A percentile compares a stretch with the other conserved stretches of the same genome.
Conservation (phyloP, 2,329 filamentous ascomycete species). For the Penicillium sp. region DNA sequence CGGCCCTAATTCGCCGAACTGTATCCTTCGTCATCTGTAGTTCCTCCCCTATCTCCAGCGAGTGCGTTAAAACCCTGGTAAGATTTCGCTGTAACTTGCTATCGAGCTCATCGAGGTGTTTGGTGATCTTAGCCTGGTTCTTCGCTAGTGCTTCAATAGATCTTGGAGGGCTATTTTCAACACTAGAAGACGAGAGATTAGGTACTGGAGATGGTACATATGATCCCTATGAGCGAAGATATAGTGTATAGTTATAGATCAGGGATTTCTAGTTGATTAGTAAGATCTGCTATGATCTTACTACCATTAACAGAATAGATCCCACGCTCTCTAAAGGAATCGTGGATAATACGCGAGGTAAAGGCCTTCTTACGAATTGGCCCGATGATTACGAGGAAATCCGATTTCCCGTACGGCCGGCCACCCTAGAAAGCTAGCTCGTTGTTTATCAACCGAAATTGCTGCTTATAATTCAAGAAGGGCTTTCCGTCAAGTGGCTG, state of each 20-base stretch:
- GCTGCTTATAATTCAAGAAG: background rate
- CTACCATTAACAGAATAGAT: background rate
- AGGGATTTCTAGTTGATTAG: constrained; percentile 4
- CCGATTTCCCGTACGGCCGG: too few species aligned
- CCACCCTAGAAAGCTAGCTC: background rate
- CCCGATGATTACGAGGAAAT: too few species aligned
- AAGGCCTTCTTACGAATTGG: background rate
- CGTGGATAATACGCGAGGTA: background rate
- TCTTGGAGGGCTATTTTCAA: constrained; percentile 10
- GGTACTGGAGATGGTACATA: background rate
- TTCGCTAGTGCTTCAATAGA: background rate
- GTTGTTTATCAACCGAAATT: background rate
- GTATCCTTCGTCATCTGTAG: background rate
- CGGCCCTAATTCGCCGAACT: background rate
- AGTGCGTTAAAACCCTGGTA: too few species aligned
- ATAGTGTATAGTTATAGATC: background rate
- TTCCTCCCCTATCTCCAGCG: background rate
- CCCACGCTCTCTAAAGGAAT: constrained; percentile 1
- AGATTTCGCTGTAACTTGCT: too few species aligned
- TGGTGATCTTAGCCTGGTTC: too few species aligned
- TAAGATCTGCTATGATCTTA: background rate
- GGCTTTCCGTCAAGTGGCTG: constrained; percentile 1
- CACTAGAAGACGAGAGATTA: constrained; percentile 8
- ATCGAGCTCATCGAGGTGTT: too few species aligned
- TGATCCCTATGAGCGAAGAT: background rate